These are phyloP conservation scores for Agaricus blazei DNA, from an alignment of 768 basidiomycete genomes.

Conservation along the genomic window DNA sequence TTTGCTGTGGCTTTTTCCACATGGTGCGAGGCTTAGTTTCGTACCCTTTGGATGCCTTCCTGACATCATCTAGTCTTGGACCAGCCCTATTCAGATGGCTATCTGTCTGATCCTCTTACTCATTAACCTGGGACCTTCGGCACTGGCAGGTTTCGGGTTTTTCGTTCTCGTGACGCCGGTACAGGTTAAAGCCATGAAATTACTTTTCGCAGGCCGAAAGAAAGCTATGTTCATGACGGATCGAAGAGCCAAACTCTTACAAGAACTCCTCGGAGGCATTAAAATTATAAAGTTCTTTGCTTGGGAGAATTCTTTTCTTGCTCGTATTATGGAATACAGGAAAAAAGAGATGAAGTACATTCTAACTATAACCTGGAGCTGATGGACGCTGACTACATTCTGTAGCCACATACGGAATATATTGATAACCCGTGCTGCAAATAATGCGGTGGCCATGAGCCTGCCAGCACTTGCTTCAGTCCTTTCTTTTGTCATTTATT, in stretches of 20 bases:
- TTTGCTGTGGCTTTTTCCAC: conserved; percentile 75
- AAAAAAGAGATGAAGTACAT: conserved; percentile 63
- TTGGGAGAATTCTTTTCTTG: conserved; percentile 81
- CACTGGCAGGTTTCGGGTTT: conserved; percentile 48
- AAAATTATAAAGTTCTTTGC: conserved; percentile 91
- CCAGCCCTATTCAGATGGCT: conserved; percentile 69
- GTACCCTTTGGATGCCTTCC: not conserved
- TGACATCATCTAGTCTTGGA: conserved; percentile 44
- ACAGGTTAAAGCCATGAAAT: conserved; percentile 71
- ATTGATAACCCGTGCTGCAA: conserved; percentile 58
- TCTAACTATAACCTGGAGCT: not conserved
- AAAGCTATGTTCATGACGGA: conserved; percentile 89
- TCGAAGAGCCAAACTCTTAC: conserved; percentile 81
- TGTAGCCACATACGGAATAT: conserved; percentile 60
- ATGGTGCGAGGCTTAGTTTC: conserved; percentile 34
- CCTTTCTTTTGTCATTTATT: conserved; percentile 71
- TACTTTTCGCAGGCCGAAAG: conserved; percentile 59
- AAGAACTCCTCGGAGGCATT: conserved; percentile 87
- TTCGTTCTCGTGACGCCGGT: conserved; percentile 70
- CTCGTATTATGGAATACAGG: conserved; percentile 66
- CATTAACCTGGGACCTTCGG: conserved; percentile 64
- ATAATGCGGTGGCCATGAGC: conserved; percentile 64
- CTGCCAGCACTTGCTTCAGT: conserved; percentile 80
- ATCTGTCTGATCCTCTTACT: conserved; percentile 75
- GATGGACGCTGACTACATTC: not conserved